Evolutionary conservation across 305 asterid genomes (phyloP), one percentile per base, ranked within the genome.

Genomic region (Fraxinus angustifolia): DNA sequence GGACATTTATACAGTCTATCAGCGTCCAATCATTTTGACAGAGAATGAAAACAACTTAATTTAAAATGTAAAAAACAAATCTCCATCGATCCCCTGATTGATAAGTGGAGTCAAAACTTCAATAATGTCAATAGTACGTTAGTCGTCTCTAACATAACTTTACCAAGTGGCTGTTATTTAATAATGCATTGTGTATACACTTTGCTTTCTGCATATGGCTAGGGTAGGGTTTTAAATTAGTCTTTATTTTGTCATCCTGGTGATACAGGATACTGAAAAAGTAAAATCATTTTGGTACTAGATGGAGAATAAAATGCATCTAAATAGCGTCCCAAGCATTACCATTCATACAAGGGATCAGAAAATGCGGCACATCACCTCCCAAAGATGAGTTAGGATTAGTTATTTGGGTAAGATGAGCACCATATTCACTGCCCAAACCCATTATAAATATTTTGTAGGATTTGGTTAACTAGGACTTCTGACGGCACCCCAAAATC

Each of bases 61-160:
- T 53, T 53, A 53, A 53, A 53, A 17, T 2, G 8, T n/a, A 53
- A 23, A 53, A 53, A 53, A 53, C 65, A n/a, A 53, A 53, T n/a
- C 65, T 53, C 65, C 26, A 53, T n/a, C 10, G 23, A n/a, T n/a
- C 53, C 42, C 76, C 34, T 34, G 10, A 78, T 10, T 38, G 42
- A 36, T 30, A 1, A 33, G 3, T 67, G 70, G 60, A 14, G 73
- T 30, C 45, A 76, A 76, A 80, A 75, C 72, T 73, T 17, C 34
- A 36, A 65, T 45, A 78, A 67, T 45, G 26, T 73, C 56, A 75
- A 58, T 73, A 75, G 68, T 33, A 67, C 45, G 50, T 16, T 38
- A 79, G 45, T 26, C 30, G 34, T 12, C 81, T 17, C 70, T 6
- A 79, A 83, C 36, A 62, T 34, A 62, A 65, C 81, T 42, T 74